Base-by-base conservation (phyloP, 345 rosid species). In the Boechera stricta region DNA sequence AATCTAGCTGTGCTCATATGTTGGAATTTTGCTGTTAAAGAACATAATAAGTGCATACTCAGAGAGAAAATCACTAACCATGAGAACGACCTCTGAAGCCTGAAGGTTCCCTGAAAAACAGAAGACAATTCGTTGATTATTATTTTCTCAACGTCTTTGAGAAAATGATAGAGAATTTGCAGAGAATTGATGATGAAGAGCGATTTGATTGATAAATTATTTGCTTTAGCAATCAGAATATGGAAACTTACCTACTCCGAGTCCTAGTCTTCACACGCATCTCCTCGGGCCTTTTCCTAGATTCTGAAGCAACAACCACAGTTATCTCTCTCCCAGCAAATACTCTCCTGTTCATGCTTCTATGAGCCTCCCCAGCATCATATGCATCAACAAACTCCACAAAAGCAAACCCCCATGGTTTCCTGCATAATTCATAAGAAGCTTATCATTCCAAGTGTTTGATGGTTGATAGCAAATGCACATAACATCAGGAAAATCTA, bases 391-490 rank as follows among this genome's bases (percentile, higher is more conserved):
- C 91, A 84, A 92, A 92, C 86, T 95, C 91, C 83, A 95, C 96
- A 86, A 95, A 95, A 10, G 97, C 99, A 91, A 95, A 92, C 28
- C 98, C 99, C 41, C 97, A 87, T 52, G 98, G 99, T 81, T 89
- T 82, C 82, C 98, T 95, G 83, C 76, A 82, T 35, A 48, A 51
- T 52, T 44, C 71, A 55, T 32, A 5, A 61, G 33, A 75, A 69
- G 38, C 39, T 33, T 18, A 63, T 79, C 80, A 81, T 72, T 56
- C 63, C 69, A 72, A 16, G 52, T 21, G 69, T 18, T 38, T 33
- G 57, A 76, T 53, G 52, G 26, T n/a, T 26, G 35, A 74, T 45
- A 65, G 52, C 56, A 75, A 67, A 80, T 41, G 66, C 48, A 74
- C 28, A n/a, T 13, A 74, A 45, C 45, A 51, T 21, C 49, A 16